Conservation (phyloP, 2,329 filamentous ascomycete genomes). For the Boeremia exigua region DNA sequence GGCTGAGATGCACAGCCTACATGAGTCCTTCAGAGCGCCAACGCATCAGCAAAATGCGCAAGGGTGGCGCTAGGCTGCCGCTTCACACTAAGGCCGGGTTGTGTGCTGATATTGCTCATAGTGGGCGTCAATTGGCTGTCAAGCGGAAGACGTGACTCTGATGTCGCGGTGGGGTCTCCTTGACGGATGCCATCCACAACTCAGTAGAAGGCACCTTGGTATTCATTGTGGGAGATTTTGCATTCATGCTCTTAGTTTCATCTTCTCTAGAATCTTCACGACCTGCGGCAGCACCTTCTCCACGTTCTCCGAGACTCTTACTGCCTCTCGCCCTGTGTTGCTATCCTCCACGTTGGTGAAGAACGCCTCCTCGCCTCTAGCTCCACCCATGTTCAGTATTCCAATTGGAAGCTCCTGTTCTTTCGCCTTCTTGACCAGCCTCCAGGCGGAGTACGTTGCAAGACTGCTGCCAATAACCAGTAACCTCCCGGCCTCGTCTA, state of each 20-base stretch:
- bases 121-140: too few relatives aligned
- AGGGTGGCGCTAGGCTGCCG: too few relatives aligned
- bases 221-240: too few relatives aligned
- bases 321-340: constrained; percentile 45
- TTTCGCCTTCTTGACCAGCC: constrained; percentile 81
- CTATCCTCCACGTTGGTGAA: constrained; percentile 63
- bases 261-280: constrained; percentile 33
- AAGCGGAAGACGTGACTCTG: too few relatives aligned
- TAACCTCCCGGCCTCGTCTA: constrained; percentile 74
- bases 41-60: neutral
- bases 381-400: constrained; percentile 85
- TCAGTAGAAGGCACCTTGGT: too few relatives aligned
- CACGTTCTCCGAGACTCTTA: constrained; percentile 50
- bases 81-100: too few relatives aligned
- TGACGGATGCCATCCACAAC: too few relatives aligned
- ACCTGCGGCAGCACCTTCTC: constrained; percentile 47
- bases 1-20: constrained; percentile 5
- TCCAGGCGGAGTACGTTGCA: constrained; percentile 94
- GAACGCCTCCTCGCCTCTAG: constrained; percentile 77
- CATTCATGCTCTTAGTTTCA: constrained; percentile 3
- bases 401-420: constrained; percentile 85
- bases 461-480: constrained; percentile 87
- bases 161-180: too few relatives aligned
- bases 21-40: neutral
- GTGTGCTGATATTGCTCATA: too few relatives aligned